Evolutionary conservation across 768 basidiomycete species (phyloP).

Genomic region (Agrocybe pediades): DNA sequence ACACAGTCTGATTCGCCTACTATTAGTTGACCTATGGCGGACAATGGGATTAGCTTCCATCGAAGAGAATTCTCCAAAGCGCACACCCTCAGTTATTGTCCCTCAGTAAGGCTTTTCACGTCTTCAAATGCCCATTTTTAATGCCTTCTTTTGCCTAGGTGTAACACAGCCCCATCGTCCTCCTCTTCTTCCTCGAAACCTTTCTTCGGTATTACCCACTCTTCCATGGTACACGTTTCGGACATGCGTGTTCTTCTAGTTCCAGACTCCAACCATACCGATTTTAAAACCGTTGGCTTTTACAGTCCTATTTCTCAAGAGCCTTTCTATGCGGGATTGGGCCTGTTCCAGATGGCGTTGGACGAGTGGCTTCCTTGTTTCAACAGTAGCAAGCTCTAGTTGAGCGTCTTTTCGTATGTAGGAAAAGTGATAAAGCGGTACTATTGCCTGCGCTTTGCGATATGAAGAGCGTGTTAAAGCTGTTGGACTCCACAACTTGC

Average conservation of each 20-base stretch:
- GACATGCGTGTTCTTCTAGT: slow-evolving; percentile 49
- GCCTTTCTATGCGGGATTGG: slow-evolving; percentile 49
- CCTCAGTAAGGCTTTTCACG: slow-evolving; percentile 32
- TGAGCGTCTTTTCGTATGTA: too few relatives aligned
- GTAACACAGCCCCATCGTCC: slow-evolving; percentile 32
- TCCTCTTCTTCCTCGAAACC: slow-evolving; percentile 21
- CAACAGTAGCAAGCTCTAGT: too few relatives aligned
- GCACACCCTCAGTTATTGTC: slow-evolving; percentile 36
- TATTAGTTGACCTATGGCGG: slow-evolving; percentile 50
- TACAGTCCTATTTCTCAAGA: slow-evolving; percentile 48
- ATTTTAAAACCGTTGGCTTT: slow-evolving; percentile 51
- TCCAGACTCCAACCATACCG: slow-evolving; percentile 48
- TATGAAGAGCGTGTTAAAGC: too few relatives aligned
- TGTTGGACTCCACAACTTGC: too few relatives aligned
- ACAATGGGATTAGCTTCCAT: slow-evolving; percentile 54
- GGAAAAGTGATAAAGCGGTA: too few relatives aligned
- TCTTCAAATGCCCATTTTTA: background rate
- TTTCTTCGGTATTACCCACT: slow-evolving; percentile 49
- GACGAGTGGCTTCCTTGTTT: slow-evolving; percentile 54
- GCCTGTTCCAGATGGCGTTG: slow-evolving; percentile 45
- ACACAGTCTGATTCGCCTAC: background rate
- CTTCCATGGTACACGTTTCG: slow-evolving; percentile 50
- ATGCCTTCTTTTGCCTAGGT: slow-evolving; percentile 25
- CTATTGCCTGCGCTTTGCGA: too few relatives aligned
- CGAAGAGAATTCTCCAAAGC: slow-evolving; percentile 45